A percentile compares a stretch with the other conserved stretches of the same genome.
These are phyloP conservation scores for Pterocarpus macrocarpus DNA, from an alignment of 306 rosid species.

Conservation along the genomic window DNA sequence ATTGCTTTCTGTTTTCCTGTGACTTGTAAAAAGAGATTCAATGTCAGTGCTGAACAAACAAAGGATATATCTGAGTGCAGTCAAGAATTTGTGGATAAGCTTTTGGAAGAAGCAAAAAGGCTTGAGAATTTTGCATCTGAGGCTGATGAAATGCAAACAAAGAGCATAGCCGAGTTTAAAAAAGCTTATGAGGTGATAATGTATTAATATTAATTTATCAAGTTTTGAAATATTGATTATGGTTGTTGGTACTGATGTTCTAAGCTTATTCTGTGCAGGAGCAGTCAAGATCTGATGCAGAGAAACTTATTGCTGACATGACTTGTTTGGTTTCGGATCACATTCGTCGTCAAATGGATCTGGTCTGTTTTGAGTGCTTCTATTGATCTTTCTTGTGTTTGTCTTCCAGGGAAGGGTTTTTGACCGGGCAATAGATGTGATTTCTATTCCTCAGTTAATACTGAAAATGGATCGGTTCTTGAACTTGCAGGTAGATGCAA, in stretches of 20 bases:
- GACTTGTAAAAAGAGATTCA: constrained; percentile 68
- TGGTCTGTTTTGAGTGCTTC: constrained; percentile 60
- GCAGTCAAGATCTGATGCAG: constrained; percentile 84
- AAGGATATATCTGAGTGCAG: constrained; percentile 72
- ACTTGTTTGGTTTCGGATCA: constrained; percentile 74
- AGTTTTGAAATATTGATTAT: neutral
- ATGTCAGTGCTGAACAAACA: constrained; percentile 66
- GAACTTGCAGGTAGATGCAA: constrained; percentile 75
- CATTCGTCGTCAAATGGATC: constrained; percentile 79
- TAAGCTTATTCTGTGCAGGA: constrained; percentile 63
- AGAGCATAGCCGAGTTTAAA: constrained; percentile 77
- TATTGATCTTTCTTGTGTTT: neutral
- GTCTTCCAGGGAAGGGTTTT: neutral
- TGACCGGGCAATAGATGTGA: neutral
- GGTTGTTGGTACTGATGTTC: constrained; percentile 39
- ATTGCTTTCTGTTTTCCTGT: constrained; percentile 24
- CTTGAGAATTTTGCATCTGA: constrained; percentile 65
- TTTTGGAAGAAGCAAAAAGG: constrained; percentile 71
- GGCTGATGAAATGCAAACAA: constrained; percentile 65
- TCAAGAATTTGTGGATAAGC: constrained; percentile 73
- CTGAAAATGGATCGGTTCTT: neutral
- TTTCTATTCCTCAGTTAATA: constrained; percentile 3
- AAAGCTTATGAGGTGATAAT: constrained; percentile 78
- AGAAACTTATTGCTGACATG: constrained; percentile 86
- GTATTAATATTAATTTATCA: neutral